Conservation (phyloP, 495 filamentous ascomycete genomes). For the Aspergillus taichungensis region DNA sequence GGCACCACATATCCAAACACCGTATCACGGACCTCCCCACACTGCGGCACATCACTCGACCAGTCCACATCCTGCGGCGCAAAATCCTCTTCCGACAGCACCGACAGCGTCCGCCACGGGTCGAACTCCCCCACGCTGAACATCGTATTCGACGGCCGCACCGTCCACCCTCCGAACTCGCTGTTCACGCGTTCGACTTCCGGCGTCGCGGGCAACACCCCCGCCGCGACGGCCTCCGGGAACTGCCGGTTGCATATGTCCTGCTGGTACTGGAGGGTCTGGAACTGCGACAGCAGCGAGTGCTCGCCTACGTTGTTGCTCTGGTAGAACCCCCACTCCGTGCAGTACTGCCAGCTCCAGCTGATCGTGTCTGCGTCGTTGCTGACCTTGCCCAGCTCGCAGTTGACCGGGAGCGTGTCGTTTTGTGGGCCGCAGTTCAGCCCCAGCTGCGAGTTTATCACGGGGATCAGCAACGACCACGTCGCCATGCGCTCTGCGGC, state of each 20-base stretch:
- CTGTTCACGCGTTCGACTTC: slow-evolving; percentile 29
- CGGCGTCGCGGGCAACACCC: slow-evolving; percentile 36
- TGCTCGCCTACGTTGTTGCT: slow-evolving; percentile 41
- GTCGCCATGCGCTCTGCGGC: slow-evolving; percentile 37
- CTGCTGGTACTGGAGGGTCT: slow-evolving; percentile 42
- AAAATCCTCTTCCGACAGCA: slow-evolving; percentile 34
- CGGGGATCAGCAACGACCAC: slow-evolving; percentile 31
- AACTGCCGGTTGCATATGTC: slow-evolving; percentile 46
- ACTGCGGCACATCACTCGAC: slow-evolving; percentile 37
- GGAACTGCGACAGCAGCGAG: slow-evolving; percentile 42
- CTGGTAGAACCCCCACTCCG: slow-evolving; percentile 50
- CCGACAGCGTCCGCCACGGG: slow-evolving; percentile 48
- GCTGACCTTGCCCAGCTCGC: slow-evolving; percentile 29
- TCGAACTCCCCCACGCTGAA: slow-evolving; percentile 49
- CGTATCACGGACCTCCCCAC: slow-evolving; percentile 29
- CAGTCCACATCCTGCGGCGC: slow-evolving; percentile 29
- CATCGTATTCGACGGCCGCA: slow-evolving; percentile 50
- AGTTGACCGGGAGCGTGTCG: slow-evolving; percentile 17
- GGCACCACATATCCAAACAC: slow-evolving; percentile 45
- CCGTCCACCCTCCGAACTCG: slow-evolving; percentile 45
- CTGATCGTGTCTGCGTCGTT: slow-evolving; percentile 31
- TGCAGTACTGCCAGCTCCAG: slow-evolving; percentile 56
- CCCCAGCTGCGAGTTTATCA: slow-evolving; percentile 34
- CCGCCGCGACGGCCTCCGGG: slow-evolving; percentile 34
- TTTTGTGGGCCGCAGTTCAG: slow-evolving; percentile 37